These are phyloP conservation scores for Neocatenulostroma microsporum DNA, from an alignment of 2,329 filamentous ascomycete genomes.

Conservation along the genomic window DNA sequence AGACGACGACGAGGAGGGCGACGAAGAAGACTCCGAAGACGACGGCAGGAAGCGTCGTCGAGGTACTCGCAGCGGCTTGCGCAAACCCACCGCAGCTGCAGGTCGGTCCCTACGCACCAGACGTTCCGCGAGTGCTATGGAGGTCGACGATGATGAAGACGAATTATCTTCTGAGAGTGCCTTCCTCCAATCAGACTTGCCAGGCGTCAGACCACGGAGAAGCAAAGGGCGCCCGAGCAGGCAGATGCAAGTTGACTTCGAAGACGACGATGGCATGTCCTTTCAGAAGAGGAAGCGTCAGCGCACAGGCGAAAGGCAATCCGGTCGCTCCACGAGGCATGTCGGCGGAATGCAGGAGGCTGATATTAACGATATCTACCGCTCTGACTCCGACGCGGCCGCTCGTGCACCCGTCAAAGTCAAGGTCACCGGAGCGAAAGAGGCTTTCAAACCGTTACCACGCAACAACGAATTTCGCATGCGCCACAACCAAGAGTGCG, in stretches of 20 bases:
- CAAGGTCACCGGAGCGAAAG: slow-evolving; percentile 56
- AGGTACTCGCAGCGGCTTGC: slow-evolving; percentile 10
- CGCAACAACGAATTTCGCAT: slow-evolving; percentile 58
- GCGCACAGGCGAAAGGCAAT: slow-evolving; percentile 33
- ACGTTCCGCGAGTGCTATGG: too few relatives aligned
- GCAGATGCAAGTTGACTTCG: slow-evolving; percentile 8
- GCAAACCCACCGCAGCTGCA: slow-evolving; percentile 5
- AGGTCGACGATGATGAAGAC: slow-evolving; percentile 13
- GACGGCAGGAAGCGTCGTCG: background rate
- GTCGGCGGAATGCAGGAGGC: slow-evolving; percentile 47
- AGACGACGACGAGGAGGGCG: slow-evolving; percentile 15
- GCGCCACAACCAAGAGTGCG: slow-evolving; percentile 63
- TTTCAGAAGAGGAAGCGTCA: slow-evolving; percentile 13
- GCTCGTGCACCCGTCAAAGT: slow-evolving; percentile 35
- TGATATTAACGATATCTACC: slow-evolving; percentile 49
- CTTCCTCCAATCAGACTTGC: slow-evolving; percentile 36
- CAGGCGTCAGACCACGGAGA: slow-evolving; percentile 32
- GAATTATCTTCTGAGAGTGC: slow-evolving; percentile 21
- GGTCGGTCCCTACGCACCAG: slow-evolving; percentile 9
- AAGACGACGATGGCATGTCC: slow-evolving; percentile 3
- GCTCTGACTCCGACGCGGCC: slow-evolving; percentile 34
- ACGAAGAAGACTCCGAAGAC: slow-evolving; percentile 14
- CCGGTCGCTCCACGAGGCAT: slow-evolving; percentile 38
- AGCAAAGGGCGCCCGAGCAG: slow-evolving; percentile 1
- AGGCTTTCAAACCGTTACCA: slow-evolving; percentile 60